Base-by-base conservation (phyloP, 495 filamentous ascomycete genomes). In the Daldinia decipiens region DNA sequence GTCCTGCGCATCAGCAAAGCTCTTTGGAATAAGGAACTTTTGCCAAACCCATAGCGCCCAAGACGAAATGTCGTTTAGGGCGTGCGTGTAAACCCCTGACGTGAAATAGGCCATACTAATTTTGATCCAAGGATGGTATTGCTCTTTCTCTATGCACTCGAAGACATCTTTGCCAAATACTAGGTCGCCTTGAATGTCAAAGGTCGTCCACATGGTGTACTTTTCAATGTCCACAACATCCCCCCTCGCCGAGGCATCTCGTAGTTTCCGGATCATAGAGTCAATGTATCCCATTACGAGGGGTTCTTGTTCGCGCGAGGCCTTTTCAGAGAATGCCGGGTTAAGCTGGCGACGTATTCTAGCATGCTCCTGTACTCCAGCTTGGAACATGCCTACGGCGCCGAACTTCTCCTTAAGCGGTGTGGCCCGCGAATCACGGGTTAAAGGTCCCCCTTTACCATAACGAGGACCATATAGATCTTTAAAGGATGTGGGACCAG, bases 151-250 rank as follows among this genome's bases (percentile, higher is more conserved):
- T 1, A 88, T 78, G 54, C 86, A 86, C 8, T 79, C 80, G 63
- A 90, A 89, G 0, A 86, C 77, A 59, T 86, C 81, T 13, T 68
- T 60, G 7, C 87, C 88, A 57, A 89, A 88, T 0, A 84, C 79
- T 7, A 90, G 71, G 66, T 90, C 87, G 1, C 87, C 88, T 51
- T 89, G 87, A 31, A 89, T 81, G 62, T 89, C 87, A 56, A 89
- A 90, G 0, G 87, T 88, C 11, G 78, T 77, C 56, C 78, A 88
- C 65, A 88, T 88, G 60, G 81, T 85, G 83, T 86, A 89, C 21
- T 84, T 77, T 6, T 74, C 73, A 59, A 85, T 72, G 17, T 84
- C 72, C 17, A 79, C 70, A 0, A 71, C 32, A 39, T 73, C 13
- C 38, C 62, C 74, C 11, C 53, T 52, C 3, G 17, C 29, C 7